Percentiles rank a stretch among this genome's conserved stretches.
Evolutionary conservation across 1,284 basidiomycete species (phyloP).

Genomic region (Microbotryum violaceum): DNA sequence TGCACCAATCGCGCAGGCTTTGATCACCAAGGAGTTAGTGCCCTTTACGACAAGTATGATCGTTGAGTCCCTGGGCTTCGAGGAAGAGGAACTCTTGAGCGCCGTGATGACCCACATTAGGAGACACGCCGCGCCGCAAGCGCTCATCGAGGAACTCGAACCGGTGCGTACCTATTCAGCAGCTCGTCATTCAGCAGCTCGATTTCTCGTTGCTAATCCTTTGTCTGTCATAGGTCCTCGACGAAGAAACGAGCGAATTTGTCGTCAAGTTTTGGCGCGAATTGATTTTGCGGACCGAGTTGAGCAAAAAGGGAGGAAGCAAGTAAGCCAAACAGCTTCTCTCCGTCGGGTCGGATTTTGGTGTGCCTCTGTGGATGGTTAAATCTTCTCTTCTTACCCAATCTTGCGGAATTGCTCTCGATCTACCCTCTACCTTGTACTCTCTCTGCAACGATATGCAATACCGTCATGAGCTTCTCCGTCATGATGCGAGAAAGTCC

Average conservation of each 20-base stretch:
- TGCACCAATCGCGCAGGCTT: slow-evolving; percentile 17
- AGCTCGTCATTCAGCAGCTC: background rate
- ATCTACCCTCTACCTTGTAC: too few species aligned
- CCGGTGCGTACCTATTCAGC: slow-evolving; percentile 27
- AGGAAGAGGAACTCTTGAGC: slow-evolving; percentile 37
- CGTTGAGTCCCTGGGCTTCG: slow-evolving; percentile 37
- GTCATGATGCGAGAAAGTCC: too few species aligned
- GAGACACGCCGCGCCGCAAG: slow-evolving; percentile 34
- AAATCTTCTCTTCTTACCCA: too few species aligned
- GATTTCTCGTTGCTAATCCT: background rate
- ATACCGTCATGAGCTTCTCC: too few species aligned
- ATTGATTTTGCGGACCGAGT: slow-evolving; percentile 20
- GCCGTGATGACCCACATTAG: slow-evolving; percentile 37
- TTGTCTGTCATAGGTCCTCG: slow-evolving; percentile 28
- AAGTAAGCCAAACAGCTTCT: background rate
- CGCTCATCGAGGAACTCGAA: slow-evolving; percentile 38
- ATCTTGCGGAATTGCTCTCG: too few species aligned
- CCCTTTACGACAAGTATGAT: slow-evolving; percentile 36
- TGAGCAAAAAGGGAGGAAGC: slow-evolving; percentile 14
- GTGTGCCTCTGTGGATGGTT: too few species aligned
- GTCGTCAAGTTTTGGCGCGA: slow-evolving; percentile 33
- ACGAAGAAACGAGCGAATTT: slow-evolving; percentile 35
- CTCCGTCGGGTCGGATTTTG: too few species aligned
- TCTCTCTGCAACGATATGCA: too few species aligned
- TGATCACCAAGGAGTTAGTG: slow-evolving; percentile 33